Conservation (phyloP, 1,284 basidiomycete species). For the Singerocomus inundabilis region DNA sequence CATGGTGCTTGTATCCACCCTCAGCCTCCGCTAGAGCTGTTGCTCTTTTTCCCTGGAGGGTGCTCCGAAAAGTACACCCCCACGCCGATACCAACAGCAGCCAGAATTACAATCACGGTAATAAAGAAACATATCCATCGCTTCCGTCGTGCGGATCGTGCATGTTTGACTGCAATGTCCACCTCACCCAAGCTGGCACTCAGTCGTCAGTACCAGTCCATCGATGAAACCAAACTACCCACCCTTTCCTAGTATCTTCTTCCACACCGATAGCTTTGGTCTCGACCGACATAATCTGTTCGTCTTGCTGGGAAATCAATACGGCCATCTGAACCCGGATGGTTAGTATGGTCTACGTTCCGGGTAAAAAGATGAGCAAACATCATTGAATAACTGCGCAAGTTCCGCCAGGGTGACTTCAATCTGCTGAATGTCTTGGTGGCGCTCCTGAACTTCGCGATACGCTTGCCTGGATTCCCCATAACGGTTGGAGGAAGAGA, state of each 20-base stretch:
- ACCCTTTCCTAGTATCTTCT: conserved; percentile 71
- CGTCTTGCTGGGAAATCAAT: conserved; percentile 78
- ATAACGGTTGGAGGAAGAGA: conserved; percentile 75
- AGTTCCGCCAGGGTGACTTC: conserved; percentile 87
- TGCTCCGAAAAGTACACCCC: conserved; percentile 31
- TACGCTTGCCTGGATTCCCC: conserved; percentile 83
- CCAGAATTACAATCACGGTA: conserved; percentile 30
- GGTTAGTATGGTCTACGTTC: conserved; percentile 2
- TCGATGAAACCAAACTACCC: conserved; percentile 24
- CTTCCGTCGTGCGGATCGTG: conserved; percentile 70
- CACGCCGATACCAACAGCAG: conserved; percentile 28
- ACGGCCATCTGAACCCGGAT: conserved; percentile 61
- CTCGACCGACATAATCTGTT: conserved; percentile 67
- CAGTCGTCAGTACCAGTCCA: neutral
- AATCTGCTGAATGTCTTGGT: conserved; percentile 85
- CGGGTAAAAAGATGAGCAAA: conserved; percentile 22
- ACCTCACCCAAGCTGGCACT: conserved; percentile 57
- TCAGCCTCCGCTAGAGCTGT: conserved; percentile 4
- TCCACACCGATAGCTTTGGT: conserved; percentile 61
- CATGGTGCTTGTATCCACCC: too few relatives aligned
- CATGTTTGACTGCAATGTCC: conserved; percentile 71
- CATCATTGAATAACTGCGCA: conserved; percentile 85
- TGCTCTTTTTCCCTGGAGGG: conserved; percentile 5
- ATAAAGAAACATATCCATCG: conserved; percentile 73
- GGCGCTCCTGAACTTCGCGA: conserved; percentile 88